A percentile compares a stretch with the other conserved stretches of the same genome.
Evolutionary conservation across 768 basidiomycete genomes (phyloP).

Genomic region (Mycena floridula): DNA sequence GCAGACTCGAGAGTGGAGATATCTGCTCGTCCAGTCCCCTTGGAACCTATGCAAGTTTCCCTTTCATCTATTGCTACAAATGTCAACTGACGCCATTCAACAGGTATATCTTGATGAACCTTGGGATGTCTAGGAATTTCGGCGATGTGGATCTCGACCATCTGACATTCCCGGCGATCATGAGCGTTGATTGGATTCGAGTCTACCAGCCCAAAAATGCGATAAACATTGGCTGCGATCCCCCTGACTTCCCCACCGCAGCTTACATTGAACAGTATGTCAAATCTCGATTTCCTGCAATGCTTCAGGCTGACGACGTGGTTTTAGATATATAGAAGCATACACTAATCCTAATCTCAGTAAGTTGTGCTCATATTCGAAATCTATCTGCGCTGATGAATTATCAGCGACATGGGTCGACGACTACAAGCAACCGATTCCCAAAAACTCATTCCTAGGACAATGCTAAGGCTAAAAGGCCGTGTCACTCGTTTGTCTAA

Average conservation of each 20-base stretch:
- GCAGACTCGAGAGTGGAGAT: constrained; percentile 54
- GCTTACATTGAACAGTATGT: constrained; percentile 72
- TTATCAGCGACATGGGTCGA: constrained; percentile 73
- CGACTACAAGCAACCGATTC: constrained; percentile 60
- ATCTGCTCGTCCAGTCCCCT: constrained; percentile 61
- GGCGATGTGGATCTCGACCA: constrained; percentile 62
- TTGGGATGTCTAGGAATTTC: constrained; percentile 84
- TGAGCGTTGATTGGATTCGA: constrained; percentile 84
- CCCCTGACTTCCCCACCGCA: constrained; percentile 69
- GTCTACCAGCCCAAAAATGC: constrained; percentile 76
- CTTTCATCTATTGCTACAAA: constrained; percentile 4
- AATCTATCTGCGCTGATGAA: too few relatives aligned
- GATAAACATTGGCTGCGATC: constrained; percentile 83
- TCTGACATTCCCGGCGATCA: constrained; percentile 63
- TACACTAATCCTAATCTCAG: constrained; percentile 77
- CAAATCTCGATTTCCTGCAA: background rate
- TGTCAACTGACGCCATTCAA: constrained; percentile 4
- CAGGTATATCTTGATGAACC: constrained; percentile 84
- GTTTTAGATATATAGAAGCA: constrained; percentile 49
- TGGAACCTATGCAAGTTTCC: constrained; percentile 71
- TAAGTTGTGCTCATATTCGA: too few relatives aligned
- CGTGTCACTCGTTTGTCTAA: too few relatives aligned
- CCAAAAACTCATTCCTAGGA: constrained; percentile 58
- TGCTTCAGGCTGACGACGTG: background rate
- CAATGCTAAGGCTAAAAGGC: too few relatives aligned